Conservation (phyloP, 2,329 filamentous ascomycete genomes). For the Huntiella abstrusa region DNA sequence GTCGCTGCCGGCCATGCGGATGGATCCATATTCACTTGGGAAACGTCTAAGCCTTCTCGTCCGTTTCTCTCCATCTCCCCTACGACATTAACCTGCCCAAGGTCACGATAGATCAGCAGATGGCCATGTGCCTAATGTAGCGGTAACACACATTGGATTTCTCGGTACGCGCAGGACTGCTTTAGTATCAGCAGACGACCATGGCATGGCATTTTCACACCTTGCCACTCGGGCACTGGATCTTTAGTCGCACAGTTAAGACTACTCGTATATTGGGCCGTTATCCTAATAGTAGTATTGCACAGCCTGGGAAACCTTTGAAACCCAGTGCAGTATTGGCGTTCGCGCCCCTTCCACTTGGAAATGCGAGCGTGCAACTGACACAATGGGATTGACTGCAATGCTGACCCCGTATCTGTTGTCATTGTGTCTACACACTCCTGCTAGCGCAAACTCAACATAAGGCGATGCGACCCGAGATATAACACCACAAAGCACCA, state of each 20-base stretch:
- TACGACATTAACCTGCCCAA: constrained; percentile 33
- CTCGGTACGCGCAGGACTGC: constrained; percentile 85
- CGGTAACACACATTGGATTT: constrained; percentile 84
- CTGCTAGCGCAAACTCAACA: constrained; percentile 91
- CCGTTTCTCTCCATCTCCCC: constrained; percentile 80
- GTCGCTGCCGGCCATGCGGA: constrained; percentile 77
- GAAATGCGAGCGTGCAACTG: constrained; percentile 79
- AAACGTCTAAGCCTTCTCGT: constrained; percentile 59
- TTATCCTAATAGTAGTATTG: constrained; percentile 56
- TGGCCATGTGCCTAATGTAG: constrained; percentile 61
- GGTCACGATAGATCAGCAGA: constrained; percentile 37
- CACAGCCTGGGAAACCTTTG: constrained; percentile 39
- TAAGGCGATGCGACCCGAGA: constrained; percentile 81
- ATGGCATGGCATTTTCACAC: constrained; percentile 96
- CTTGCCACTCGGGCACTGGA: constrained; percentile 75
- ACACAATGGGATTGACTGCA: constrained; percentile 76
- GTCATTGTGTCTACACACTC: constrained; percentile 96
- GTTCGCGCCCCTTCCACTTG: constrained; percentile 74
- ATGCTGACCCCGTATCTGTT: constrained; percentile 90
- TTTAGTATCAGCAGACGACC: constrained; percentile 82
- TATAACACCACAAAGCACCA: constrained; percentile 68
- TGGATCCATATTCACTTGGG: constrained; percentile 94
- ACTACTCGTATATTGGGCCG: constrained; percentile 79
- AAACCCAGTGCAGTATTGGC: constrained; percentile 92
- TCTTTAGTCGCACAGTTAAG: constrained; percentile 66